Conservation (phyloP, 2,329 filamentous ascomycete genomes). For the Ceratocystis smalleyi region DNA sequence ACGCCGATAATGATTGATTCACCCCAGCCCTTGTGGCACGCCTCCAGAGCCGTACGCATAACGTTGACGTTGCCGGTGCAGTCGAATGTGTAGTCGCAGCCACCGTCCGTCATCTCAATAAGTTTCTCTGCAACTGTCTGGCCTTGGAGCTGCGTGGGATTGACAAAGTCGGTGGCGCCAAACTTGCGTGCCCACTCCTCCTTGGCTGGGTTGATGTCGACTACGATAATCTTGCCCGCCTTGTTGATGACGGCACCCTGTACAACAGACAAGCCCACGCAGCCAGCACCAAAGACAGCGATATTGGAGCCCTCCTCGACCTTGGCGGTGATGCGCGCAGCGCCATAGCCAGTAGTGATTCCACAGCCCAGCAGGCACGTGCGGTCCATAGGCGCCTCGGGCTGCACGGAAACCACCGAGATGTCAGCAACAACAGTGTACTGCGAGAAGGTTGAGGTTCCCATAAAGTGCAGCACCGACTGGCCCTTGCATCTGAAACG, state of each 20-base stretch:
- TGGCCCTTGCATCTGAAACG: conserved; percentile 92
- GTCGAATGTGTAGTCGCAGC: conserved; percentile 98
- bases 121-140: conserved; percentile 84
- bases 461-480: conserved; percentile 97
- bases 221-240: conserved; percentile 59
- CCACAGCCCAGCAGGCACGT: conserved; percentile 93
- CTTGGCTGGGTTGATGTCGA: conserved; percentile 70
- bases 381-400: conserved; percentile 83
- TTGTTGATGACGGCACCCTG: conserved; percentile 82
- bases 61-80: conserved; percentile 95
- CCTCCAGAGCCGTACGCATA: conserved; percentile 89
- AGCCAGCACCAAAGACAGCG: conserved; percentile 88
- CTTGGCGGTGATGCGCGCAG: conserved; percentile 81
- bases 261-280: conserved; percentile 86
- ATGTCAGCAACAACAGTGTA: conserved; percentile 98
- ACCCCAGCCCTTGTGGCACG: conserved; percentile 98
- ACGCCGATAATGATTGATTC: conserved; percentile 97
- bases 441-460: conserved; percentile 95
- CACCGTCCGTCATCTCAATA: conserved; percentile 94
- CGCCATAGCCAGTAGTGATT: conserved; percentile 96
- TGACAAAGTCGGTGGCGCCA: conserved; percentile 91
- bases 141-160: conserved; percentile 58
- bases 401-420: conserved; percentile 85
- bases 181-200: conserved; percentile 89
- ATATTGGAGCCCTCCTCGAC: conserved; percentile 81